Base-by-base conservation (phyloP, 1,139 yeast genomes). In the Magnusiomyces fungicola region DNA sequence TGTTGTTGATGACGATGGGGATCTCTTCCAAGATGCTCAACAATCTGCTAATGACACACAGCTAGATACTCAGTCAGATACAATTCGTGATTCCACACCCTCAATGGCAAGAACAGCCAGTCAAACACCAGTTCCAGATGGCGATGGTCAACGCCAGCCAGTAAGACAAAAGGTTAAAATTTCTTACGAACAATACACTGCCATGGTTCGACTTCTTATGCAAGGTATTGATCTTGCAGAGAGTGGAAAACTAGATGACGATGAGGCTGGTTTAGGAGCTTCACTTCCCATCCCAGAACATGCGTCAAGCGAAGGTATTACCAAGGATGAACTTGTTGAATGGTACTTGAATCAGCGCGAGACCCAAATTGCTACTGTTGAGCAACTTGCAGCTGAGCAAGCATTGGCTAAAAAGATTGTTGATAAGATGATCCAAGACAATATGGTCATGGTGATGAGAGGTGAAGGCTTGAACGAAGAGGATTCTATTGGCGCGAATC, bases 271-370 rank as follows among this genome's bases (percentile, higher is more conserved):
- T 16, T 75, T 72, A 50, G 68, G 21, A 14, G 21, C 21, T 19
- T 6, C 19, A 18, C 16, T 14, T 21, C 10, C 43, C n/a, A 27
- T 18, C 27, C 33, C 23, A 16, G 19, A 7, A 9, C 30, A 27
- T 18, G 33, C 36, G 2, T 69, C 62, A 27, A 81, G 79, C 5
- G 78, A 76, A 37, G 97, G 96, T 9, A 69, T 87, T 50, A 78
- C 86, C 0, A 85, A 81, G 9, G 79, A 77, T 14, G 82, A 80
- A 43, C 71, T 94, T 50, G 79, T 83, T 21, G 83, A 86, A 51
- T 86, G 89, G 84, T 94, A 90, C 67, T 74, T 92, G 62, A 73
- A 79, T 40, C 85, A 81, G 60, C 79, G 79, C 53, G 96, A 88
- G 66, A 80, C 80, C 53, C 83, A 79, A 50, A 71, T 92, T 43